A percentile compares a stretch with the other conserved stretches of the same genome.
Conservation (phyloP, 2,329 filamentous ascomycete genomes). For the Myotisia sp. region DNA sequence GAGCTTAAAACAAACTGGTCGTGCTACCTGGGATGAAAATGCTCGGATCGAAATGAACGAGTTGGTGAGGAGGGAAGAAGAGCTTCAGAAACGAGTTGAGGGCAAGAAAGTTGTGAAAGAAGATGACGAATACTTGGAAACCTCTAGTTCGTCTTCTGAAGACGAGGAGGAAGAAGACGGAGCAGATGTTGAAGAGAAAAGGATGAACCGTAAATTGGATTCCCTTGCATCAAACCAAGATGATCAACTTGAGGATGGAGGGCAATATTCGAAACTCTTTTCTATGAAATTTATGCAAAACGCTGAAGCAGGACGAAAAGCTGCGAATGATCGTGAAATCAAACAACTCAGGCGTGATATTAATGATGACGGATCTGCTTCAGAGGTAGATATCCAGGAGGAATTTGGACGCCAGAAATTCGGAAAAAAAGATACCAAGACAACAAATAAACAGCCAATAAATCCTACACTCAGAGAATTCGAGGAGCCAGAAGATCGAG, state of each 20-base stretch:
- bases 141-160: slow-evolving; percentile 46
- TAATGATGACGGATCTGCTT: slow-evolving; percentile 43
- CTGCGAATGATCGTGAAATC: slow-evolving; percentile 65
- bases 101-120: slow-evolving; percentile 53
- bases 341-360: slow-evolving; percentile 58
- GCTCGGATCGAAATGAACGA: slow-evolving; percentile 64
- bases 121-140: slow-evolving; percentile 41
- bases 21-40: slow-evolving; percentile 77
- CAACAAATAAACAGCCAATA: slow-evolving; percentile 19
- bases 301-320: slow-evolving; percentile 63
- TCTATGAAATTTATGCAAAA: slow-evolving; percentile 91
- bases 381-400: slow-evolving; percentile 37
- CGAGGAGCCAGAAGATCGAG: slow-evolving; percentile 40
- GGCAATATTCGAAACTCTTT: slow-evolving; percentile 53
- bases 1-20: slow-evolving; percentile 60
- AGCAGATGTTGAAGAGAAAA: slow-evolving; percentile 24
- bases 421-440: slow-evolving; percentile 20
- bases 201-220: slow-evolving; percentile 28
- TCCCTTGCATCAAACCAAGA: slow-evolving; percentile 36
- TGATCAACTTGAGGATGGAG: slow-evolving; percentile 26
- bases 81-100: slow-evolving; percentile 64
- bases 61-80: slow-evolving; percentile 69
- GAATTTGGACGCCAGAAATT: slow-evolving; percentile 47
- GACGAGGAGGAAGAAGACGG: slow-evolving; percentile 42
- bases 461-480: slow-evolving; percentile 39